A percentile compares a stretch with the other conserved stretches of the same genome.
Evolutionary conservation across 139 green algal species (phyloP).

Genomic region (Chlorella sp.): DNA sequence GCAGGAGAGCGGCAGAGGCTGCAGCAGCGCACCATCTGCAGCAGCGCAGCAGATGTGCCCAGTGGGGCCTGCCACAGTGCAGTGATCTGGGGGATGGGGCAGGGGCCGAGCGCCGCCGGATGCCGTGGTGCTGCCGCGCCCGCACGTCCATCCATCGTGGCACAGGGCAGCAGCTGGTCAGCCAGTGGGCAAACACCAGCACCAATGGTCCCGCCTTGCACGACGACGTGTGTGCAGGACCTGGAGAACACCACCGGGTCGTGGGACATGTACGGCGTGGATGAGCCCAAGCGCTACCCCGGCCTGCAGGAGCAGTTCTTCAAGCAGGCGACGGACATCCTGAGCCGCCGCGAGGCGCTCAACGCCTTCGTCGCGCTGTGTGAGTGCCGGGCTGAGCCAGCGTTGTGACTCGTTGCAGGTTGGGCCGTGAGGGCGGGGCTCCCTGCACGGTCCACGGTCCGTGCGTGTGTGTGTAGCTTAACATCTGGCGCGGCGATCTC

Average conservation of each 20-base stretch:
- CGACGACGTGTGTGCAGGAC: conserved; percentile 49
- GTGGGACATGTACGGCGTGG: conserved; percentile 91
- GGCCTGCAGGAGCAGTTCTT: conserved; percentile 88
- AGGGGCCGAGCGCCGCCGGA: too few species aligned
- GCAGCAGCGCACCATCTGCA: too few species aligned
- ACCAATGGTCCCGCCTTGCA: background rate
- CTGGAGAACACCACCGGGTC: conserved; percentile 88
- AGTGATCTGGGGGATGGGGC: too few species aligned
- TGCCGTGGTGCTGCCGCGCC: too few species aligned
- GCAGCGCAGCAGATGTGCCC: too few species aligned
- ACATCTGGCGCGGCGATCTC: background rate
- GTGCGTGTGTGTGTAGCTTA: too few species aligned
- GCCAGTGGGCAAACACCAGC: background rate
- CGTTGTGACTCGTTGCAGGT: too few species aligned
- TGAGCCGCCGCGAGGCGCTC: conserved; percentile 83
- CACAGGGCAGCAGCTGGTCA: background rate
- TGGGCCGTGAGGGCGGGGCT: too few species aligned
- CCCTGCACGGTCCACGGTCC: too few species aligned
- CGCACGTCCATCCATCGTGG: background rate
- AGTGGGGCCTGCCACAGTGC: too few species aligned
- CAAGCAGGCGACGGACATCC: conserved; percentile 66
- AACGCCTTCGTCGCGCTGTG: conserved; percentile 71
- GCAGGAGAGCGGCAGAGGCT: too few species aligned
- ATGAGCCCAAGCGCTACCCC: conserved; percentile 82
- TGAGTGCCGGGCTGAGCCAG: too few species aligned